Evolutionary conservation across 805 yeast genomes (phyloP).

Genomic region (Candida vartiovaarae): DNA sequence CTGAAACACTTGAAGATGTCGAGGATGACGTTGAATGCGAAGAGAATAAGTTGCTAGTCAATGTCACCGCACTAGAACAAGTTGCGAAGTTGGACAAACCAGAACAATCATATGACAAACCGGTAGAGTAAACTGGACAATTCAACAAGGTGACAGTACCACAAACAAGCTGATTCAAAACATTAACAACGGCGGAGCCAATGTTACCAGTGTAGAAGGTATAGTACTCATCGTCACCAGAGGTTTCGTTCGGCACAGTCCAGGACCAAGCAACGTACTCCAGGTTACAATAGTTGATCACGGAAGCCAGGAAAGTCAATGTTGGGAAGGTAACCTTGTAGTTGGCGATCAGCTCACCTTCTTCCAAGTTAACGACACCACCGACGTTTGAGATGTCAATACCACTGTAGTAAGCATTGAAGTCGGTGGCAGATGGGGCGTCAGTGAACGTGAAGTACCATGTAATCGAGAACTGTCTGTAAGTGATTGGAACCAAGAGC

Average conservation of each 20-base stretch:
- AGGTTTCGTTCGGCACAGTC: neutral
- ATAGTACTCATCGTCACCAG: constrained; percentile 3
- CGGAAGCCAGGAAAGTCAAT: constrained; percentile 1
- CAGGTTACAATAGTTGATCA: constrained; percentile 3
- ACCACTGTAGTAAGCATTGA: constrained; percentile 7
- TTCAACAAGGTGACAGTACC: constrained; percentile 1
- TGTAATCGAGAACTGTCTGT: constrained; percentile 8
- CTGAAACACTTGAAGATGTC: too few relatives aligned
- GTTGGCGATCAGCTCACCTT: constrained; percentile 8
- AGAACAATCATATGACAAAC: constrained; percentile 9
- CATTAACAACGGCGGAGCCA: constrained; percentile 6
- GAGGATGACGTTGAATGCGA: too few relatives aligned
- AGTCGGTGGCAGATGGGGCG: constrained; percentile 6
- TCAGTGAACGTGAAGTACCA: constrained; percentile 12
- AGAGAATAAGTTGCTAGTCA: too few relatives aligned
- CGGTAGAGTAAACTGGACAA: constrained; percentile 4
- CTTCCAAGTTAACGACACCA: constrained; percentile 14
- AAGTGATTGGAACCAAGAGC: constrained; percentile 1
- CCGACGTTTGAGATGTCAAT: neutral
- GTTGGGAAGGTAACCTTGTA: constrained; percentile 6
- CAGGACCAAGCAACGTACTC: constrained; percentile 11
- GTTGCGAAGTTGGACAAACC: neutral
- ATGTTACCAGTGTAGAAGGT: constrained; percentile 16
- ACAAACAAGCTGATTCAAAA: constrained; percentile 5
- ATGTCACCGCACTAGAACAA: neutral